Evolutionary conservation across 345 rosid genomes (phyloP), one percentile per base, ranked within the genome.

Genomic region (Citrus hindsii): DNA sequence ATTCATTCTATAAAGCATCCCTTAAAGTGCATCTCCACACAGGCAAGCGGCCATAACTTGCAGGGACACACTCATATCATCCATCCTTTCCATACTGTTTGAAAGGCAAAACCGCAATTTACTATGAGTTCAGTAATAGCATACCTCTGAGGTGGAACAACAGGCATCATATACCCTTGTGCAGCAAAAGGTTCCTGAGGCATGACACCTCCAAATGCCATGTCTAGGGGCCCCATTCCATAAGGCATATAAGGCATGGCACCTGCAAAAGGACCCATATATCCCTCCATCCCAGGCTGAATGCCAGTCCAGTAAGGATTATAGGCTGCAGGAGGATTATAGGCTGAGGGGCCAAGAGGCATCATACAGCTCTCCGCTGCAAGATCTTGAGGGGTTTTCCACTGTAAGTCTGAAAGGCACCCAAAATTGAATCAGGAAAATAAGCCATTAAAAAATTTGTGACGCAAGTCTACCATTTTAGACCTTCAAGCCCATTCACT

Each of bases 301-400:
- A 89, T 85, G 69, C 98, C 94, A 62, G 62, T 84, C 91, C 93
- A 93, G 78, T 86, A 96, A 55, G 93, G 97, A 77, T 89, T 91
- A 82, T 62, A 90, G 13, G 87, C 83, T 79, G 92, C 74, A 53
- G 93, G 93, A 55, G 93, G 97, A 77, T 90, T 91, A 82, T 62
- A 90, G 13, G 87, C 83, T 79, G 92, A 75, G 61, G 93, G 93
- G 59, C 91, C 95, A 85, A 89, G 76, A 62, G 93, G 87, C 98
- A 94, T 97, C 98, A 92, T 90, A 86, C 85, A 92, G 67, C 79
- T 95, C 71, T 94, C 95, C 60, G 89, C 88, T 16, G 88, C 82
- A 74, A 84, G 77, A 81, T 92, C 90, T 76, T 85, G 94, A 40
- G 95, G 83, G 69, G 79, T 80, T 81, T 86, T 96, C 97, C 99